Evolutionary conservation across 441 rosid species (phyloP).

Genomic region (Pelargonium myrrhifolium): DNA sequence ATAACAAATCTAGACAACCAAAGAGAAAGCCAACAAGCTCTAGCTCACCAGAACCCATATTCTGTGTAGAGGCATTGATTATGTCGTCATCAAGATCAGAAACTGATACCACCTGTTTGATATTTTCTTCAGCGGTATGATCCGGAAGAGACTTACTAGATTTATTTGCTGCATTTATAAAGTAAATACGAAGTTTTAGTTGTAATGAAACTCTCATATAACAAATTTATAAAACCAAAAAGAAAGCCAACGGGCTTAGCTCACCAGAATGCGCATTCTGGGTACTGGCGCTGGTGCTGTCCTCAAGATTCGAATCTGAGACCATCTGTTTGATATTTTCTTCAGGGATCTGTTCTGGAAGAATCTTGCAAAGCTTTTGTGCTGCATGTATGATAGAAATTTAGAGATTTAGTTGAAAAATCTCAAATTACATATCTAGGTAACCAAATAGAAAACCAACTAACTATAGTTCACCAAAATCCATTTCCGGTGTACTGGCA

Average conservation of each 20-base stretch:
- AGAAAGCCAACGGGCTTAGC: too few relatives aligned
- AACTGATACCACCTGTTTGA: neutral
- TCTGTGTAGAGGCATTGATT: neutral
- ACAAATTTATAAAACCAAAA: neutral
- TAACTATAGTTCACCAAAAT: neutral
- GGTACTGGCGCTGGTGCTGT: neutral
- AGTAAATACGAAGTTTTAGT: neutral
- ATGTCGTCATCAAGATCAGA: neutral
- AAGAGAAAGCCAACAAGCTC: too few relatives aligned
- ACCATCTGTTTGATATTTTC: neutral
- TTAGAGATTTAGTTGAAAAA: too few relatives aligned
- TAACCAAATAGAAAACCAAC: too few relatives aligned
- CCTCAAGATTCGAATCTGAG: neutral
- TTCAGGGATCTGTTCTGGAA: neutral
- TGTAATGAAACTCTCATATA: neutral
- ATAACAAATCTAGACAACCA: neutral
- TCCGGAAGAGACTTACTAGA: neutral
- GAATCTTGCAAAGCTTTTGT: neutral
- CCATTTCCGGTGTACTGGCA: neutral
- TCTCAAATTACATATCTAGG: too few relatives aligned
- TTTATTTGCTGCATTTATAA: neutral
- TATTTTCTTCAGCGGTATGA: neutral
- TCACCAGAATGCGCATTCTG: neutral
- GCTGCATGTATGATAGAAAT: neutral
- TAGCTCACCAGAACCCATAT: neutral